These are phyloP conservation scores for Colletotrichum viniferum DNA, from an alignment of 2,329 filamentous ascomycete species.

Conservation along the genomic window DNA sequence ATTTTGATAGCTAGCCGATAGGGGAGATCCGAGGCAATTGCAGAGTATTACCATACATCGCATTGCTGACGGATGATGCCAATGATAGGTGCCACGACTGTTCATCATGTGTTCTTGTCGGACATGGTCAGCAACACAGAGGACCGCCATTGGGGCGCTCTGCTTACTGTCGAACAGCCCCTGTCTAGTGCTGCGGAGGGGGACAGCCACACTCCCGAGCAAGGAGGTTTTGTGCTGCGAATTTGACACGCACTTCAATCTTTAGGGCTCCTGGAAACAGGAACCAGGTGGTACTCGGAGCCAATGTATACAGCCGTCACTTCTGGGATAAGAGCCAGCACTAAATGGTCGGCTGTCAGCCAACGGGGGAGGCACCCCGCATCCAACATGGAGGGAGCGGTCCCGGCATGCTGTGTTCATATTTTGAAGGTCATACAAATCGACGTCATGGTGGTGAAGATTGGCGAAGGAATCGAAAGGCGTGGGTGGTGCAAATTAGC, in stretches of 20 bases:
- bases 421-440: neutral
- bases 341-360: neutral
- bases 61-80: neutral
- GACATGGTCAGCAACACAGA: constrained; percentile 4
- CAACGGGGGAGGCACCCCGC: neutral
- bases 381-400: neutral
- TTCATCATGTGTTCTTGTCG: constrained; percentile 5
- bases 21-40: neutral
- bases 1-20: neutral
- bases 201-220: neutral
- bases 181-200: neutral
- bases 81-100: constrained; percentile 16
- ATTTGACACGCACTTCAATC: neutral
- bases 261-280: neutral
- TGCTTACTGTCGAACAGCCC: constrained; percentile 8
- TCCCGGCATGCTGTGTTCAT: neutral
- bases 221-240: neutral
- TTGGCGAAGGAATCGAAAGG: neutral
- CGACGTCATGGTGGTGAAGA: neutral
- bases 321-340: neutral
- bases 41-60: neutral
- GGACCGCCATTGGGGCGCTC: neutral
- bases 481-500: neutral
- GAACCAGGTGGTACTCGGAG: neutral
- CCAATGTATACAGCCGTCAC: neutral